Evolutionary conservation across 2,329 filamentous ascomycete species (phyloP), one percentile per base, ranked within the genome.

Genomic region (Teratosphaeria pseudoeucalypti): DNA sequence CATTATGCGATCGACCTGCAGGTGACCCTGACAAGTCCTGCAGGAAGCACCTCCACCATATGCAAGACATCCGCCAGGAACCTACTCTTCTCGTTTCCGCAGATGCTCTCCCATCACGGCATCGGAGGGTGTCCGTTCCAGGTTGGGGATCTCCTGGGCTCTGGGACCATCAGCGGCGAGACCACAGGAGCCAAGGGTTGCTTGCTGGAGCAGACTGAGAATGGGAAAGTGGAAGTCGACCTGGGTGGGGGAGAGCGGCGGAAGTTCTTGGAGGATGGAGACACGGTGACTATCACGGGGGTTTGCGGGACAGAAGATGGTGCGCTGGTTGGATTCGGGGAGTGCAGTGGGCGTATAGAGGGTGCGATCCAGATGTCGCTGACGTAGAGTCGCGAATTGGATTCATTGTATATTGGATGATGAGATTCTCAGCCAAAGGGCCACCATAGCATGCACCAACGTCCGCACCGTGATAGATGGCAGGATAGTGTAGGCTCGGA

Each of bases 61-160:
- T 78, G 81, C 1, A 79, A 75, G 62, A 86, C 80, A 61, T 86
- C 80, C 60, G 82, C 85, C 10, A 82, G 79, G 64, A 82, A 92
- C 67, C 77, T 92, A 11, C 78, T 92, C n/a, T 92, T 85, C 80
- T 91, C 87, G 0, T 92, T 92, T 74, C 82, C 87, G 4, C 89
- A 92, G 72, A 91, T 92, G 88, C 78, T 92, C 49, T 83, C 89
- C 1, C 89, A 92, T 71, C 89, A 92, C 70, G 85, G 86, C 1
- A 81, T 89, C 54, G 88, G 86, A 1, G 89, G 89, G 6, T 94
- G 89, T 71, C 84, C 85, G 3, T 80, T 94, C 78, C 81, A 84
- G 54, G 81, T 85, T 0, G 89, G 89, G 37, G 89, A 94, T 69
- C 73, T 94, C 57, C 75, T 94, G 6, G 89, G 88, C 2, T 89